Evolutionary conservation across 805 yeast genomes (phyloP).

Genomic region (Torulaspora gathmanii): DNA sequence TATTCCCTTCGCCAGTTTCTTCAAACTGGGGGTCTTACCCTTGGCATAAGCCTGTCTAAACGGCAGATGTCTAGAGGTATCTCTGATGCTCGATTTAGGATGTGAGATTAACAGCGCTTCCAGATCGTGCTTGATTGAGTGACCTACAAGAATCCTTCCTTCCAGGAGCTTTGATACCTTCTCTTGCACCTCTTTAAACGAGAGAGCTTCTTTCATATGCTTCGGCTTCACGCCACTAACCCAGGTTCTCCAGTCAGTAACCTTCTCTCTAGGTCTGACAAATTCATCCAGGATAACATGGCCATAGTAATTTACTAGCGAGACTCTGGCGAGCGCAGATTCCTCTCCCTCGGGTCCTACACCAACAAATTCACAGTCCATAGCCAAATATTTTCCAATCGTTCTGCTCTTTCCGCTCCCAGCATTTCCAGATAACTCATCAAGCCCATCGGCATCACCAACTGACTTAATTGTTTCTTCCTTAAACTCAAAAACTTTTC

Average conservation of each 20-base stretch:
- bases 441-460: not conserved
- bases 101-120: constrained; percentile 63
- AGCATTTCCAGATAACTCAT: constrained; percentile 1
- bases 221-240: constrained; percentile 78
- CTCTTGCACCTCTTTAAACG: constrained; percentile 62
- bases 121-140: constrained; percentile 76
- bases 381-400: constrained; percentile 70
- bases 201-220: constrained; percentile 62
- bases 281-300: constrained; percentile 63
- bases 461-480: not conserved
- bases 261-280: constrained; percentile 69
- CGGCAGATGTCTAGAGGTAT: constrained; percentile 61
- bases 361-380: constrained; percentile 95
- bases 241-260: constrained; percentile 90
- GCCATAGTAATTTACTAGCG: constrained; percentile 81
- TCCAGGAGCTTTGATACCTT: constrained; percentile 49
- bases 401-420: constrained; percentile 35
- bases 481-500: constrained; percentile 23
- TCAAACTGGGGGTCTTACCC: constrained; percentile 71
- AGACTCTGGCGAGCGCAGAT: constrained; percentile 79
- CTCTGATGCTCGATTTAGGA: constrained; percentile 60
- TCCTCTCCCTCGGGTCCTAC: constrained; percentile 68
- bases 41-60: constrained; percentile 51
- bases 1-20: constrained; percentile 55
- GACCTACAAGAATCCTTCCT: constrained; percentile 69